phyloP scores from a whole-genome alignment of 2,329 filamentous ascomycete species.

The Epichloe coenophiala region DNA sequence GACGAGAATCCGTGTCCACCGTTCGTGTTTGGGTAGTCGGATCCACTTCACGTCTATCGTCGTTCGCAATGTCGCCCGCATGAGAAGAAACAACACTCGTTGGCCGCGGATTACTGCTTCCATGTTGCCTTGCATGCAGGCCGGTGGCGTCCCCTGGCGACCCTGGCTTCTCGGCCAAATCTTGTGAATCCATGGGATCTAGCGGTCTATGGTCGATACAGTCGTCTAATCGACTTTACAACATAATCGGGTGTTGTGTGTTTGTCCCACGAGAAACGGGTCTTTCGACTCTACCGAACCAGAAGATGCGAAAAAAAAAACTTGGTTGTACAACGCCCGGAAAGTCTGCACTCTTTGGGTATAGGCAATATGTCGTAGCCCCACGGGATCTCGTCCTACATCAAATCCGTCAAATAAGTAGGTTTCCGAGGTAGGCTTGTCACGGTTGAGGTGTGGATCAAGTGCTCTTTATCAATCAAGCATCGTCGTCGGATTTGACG shows the following conservation, averaged over 20 bases:
- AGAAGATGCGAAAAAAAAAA: background rate
- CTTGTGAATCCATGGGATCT: constrained; percentile 24
- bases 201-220: background rate
- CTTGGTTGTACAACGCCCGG: background rate
- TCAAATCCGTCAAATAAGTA: background rate
- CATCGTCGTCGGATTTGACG: background rate
- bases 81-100: constrained; percentile 58
- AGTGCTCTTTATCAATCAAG: background rate
- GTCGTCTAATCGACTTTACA: constrained; percentile 6
- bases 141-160: constrained; percentile 25
- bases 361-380: background rate
- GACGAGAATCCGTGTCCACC: constrained; percentile 34
- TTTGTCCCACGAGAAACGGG: background rate
- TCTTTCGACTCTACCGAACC: background rate
- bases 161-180: constrained; percentile 19
- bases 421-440: background rate
- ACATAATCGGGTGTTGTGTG: constrained; percentile 5
- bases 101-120: constrained; percentile 31
- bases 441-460: background rate
- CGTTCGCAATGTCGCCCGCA: constrained; percentile 52
- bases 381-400: background rate
- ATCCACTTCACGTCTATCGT: constrained; percentile 36
- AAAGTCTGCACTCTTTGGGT: background rate
- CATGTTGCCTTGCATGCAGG: constrained; percentile 20
- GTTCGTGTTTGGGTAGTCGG: constrained; percentile 19